Evolutionary conservation across 2,329 filamentous ascomycete species (phyloP).

Genomic region (Parastagonospora avenae): DNA sequence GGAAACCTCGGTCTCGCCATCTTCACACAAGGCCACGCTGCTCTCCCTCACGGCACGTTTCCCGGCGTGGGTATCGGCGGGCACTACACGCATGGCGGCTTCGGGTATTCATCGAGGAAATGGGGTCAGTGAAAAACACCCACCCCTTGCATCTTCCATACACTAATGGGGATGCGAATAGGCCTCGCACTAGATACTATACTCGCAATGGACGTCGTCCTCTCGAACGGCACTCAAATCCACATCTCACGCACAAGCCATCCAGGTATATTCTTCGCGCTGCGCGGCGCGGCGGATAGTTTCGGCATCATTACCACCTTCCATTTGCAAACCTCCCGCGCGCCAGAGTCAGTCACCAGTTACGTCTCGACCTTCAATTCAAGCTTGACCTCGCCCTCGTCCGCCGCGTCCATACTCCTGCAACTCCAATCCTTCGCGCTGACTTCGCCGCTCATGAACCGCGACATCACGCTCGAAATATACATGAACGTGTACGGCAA

Average conservation of each 20-base stretch:
- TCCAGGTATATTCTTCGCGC: not conserved
- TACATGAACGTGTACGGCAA: slow-evolving; percentile 4
- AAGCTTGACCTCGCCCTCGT: not conserved
- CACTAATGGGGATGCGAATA: too few species aligned
- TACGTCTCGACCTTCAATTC: slow-evolving; percentile 2
- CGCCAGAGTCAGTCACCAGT: slow-evolving; percentile 10
- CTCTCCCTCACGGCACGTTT: slow-evolving; percentile 56
- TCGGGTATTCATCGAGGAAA: slow-evolving; percentile 25
- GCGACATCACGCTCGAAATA: slow-evolving; percentile 4
- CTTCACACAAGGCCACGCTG: slow-evolving; percentile 34
- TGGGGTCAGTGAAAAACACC: slow-evolving; percentile 16
- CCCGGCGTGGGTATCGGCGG: slow-evolving; percentile 45
- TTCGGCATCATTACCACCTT: slow-evolving; percentile 17
- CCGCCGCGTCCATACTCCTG: slow-evolving; percentile 2
- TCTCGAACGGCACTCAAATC: not conserved
- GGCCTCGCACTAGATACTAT: not conserved
- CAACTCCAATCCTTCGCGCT: slow-evolving; percentile 4
- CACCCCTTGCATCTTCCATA: too few species aligned
- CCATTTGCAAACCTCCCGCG: slow-evolving; percentile 28
- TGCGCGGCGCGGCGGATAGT: not conserved
- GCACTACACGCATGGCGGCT: slow-evolving; percentile 33
- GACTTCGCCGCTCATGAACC: slow-evolving; percentile 2
- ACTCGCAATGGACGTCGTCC: not conserved
- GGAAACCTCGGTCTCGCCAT: slow-evolving; percentile 34
- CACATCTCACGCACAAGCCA: not conserved